Conservation (phyloP, 805 yeast genomes). For the Zygosaccharomyces kombuchaensis region DNA sequence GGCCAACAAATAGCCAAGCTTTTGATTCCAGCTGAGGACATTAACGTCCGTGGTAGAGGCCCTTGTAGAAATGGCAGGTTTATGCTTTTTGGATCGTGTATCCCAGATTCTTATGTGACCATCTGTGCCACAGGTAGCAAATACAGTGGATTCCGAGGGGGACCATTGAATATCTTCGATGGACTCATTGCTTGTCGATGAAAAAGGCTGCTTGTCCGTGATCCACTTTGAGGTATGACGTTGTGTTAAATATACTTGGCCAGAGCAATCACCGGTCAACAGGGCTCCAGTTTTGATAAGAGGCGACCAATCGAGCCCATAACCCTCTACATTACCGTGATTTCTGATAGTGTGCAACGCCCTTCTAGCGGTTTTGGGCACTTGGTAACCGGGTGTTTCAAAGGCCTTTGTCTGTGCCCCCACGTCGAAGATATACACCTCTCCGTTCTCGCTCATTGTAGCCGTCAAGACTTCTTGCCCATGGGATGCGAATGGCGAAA, state of each 20-base stretch:
- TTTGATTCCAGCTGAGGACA: constrained; percentile 92
- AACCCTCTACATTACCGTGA: constrained; percentile 97
- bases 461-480: constrained; percentile 80
- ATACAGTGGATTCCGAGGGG: constrained; percentile 83
- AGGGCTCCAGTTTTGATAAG: constrained; percentile 71
- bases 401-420: constrained; percentile 76
- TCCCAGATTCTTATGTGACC: constrained; percentile 93
- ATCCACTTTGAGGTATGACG: constrained; percentile 76
- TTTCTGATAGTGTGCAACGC: constrained; percentile 76
- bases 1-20: constrained; percentile 81
- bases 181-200: constrained; percentile 58
- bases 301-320: constrained; percentile 97
- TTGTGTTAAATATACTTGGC: constrained; percentile 73
- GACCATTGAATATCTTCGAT: constrained; percentile 98
- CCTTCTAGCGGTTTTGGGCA: constrained; percentile 71
- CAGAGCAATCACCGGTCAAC: constrained; percentile 84
- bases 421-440: constrained; percentile 78
- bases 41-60: constrained; percentile 85
- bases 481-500: constrained; percentile 66
- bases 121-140: constrained; percentile 91
- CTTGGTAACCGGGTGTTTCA: constrained; percentile 78
- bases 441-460: constrained; percentile 84
- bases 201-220: constrained; percentile 79
- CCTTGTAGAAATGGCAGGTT: constrained; percentile 78
- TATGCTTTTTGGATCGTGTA: constrained; percentile 85